Percentiles rank a stretch among this genome's conserved stretches.
These are phyloP conservation scores for Agrocybe praecox DNA, from an alignment of 768 basidiomycete species.

Conservation along the genomic window DNA sequence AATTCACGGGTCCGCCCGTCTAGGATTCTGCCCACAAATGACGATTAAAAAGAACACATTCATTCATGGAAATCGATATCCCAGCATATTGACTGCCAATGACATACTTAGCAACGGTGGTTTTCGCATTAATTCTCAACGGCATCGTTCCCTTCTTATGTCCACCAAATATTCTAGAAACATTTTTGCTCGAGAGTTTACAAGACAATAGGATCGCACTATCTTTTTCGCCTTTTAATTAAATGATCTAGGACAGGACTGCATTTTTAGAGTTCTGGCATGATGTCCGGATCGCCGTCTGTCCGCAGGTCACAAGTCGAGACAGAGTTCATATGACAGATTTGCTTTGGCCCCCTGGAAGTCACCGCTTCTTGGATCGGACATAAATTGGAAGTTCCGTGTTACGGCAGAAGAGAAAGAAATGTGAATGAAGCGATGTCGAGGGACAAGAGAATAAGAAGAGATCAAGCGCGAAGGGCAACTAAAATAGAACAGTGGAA, in stretches of 20 bases:
- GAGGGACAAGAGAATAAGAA: background rate
- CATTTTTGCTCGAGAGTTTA: background rate
- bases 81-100: background rate
- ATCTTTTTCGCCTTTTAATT: background rate
- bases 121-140: background rate
- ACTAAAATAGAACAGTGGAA: constrained; percentile 14
- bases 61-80: background rate
- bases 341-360: background rate
- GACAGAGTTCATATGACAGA: constrained; percentile 6
- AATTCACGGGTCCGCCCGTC: background rate
- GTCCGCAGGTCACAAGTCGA: constrained; percentile 7
- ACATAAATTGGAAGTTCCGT: constrained; percentile 23
- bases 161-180: background rate
- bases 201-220: background rate
- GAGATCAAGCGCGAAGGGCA: constrained; percentile 2
- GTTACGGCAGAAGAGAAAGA: constrained; percentile 8
- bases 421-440: background rate
- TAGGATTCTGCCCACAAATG: background rate
- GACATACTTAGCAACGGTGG: background rate
- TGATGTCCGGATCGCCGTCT: constrained; percentile 13
- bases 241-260: background rate
- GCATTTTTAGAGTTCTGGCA: background rate
- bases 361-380: constrained; percentile 11
- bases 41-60: background rate
- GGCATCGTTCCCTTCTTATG: background rate